Base-by-base conservation (phyloP, 2,329 filamentous ascomycete species). In the Aspergillus uvarum region DNA sequence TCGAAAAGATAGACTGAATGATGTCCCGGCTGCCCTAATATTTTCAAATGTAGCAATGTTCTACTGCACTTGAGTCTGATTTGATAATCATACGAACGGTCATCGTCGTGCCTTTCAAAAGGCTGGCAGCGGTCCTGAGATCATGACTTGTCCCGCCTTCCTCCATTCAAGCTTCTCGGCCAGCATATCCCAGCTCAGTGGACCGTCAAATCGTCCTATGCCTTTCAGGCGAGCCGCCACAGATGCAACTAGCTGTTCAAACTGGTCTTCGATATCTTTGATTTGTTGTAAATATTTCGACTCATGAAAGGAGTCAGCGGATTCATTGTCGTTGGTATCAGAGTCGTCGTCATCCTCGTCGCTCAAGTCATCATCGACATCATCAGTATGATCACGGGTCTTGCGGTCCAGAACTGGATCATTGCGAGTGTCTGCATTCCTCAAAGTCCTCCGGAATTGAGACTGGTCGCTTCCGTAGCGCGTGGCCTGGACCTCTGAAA, bases 101-200 rank as follows among this genome's bases (percentile, higher is more conserved):
- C 49, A 59, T 16, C 49, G n/a, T 6, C 16, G 6, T 6, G 26
- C 26, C 26, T 29, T 29, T 29, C 1, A 29, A 29, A 8, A 29
- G 5, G 26, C 26, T 6, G 38, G 38, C 47, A 44, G 10, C 24
- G 12, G 11, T 12, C 22, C 21, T n/a, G 16, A 16, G 44, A 54
- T n/a, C 22, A 29, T 29, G 19, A 54, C 12, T 5, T 29, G 24
- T 16, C 24, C 32, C 32, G 60, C 63, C 53, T 69, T 69, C 54
- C 74, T 72, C 76, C 76, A 78, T 54, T 93, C 89, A 49, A 96
- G 75, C 79, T 89, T 90, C 74, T 96, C 91, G 0, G 90, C 91
- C 61, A 96, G 73, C 61, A 89, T 86, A 74, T 95, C 91, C 89
- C 92, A 94, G 71, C 88, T 84, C 70, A 69, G 82, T 76, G 91